A percentile compares a stretch with the other conserved stretches of the same genome.
phyloP scores from a whole-genome alignment of 2,329 filamentous ascomycete genomes.

The Colletotrichum destructivum region DNA sequence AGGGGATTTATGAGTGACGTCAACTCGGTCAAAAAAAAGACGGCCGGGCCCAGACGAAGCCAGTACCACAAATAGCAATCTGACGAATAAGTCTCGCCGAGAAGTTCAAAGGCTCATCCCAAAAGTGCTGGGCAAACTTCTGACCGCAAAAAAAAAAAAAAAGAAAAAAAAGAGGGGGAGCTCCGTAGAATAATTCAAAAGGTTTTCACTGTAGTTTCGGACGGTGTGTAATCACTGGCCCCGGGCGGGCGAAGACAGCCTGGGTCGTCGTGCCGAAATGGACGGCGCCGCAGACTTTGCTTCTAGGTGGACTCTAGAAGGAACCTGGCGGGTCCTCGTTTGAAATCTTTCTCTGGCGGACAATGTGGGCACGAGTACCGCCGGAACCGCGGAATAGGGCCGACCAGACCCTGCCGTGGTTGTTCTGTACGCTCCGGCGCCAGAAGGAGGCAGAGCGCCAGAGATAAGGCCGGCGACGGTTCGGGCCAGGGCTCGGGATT shows the following conservation, averaged over 20 bases:
- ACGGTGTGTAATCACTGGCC: background rate
- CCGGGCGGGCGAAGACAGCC: slow-evolving; percentile 8
- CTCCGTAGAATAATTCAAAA: background rate
- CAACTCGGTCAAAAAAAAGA: background rate
- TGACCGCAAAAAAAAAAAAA: too few species aligned
- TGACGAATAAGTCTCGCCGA: slow-evolving; percentile 1
- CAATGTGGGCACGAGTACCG: slow-evolving; percentile 8
- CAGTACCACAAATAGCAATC: background rate
- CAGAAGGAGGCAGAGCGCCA: background rate
- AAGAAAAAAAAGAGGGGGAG: background rate
- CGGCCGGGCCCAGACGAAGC: background rate
- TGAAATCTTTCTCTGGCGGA: slow-evolving; percentile 3
- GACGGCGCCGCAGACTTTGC: slow-evolving; percentile 7
- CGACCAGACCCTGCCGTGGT: slow-evolving; percentile 26
- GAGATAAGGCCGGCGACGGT: slow-evolving; percentile 29
- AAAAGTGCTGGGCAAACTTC: slow-evolving; percentile 7
- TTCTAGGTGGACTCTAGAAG: slow-evolving; percentile 35
- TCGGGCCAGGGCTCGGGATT: slow-evolving; percentile 30
- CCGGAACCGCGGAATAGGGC: slow-evolving; percentile 32
- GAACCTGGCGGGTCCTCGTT: slow-evolving; percentile 14
- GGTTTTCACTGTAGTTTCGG: slow-evolving; percentile 7
- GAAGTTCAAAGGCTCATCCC: background rate
- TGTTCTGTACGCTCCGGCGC: slow-evolving; percentile 28
- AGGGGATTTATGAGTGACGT: background rate
- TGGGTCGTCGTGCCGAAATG: background rate